Conservation (phyloP, 225 moss, liverwort and hornwort species). For the Polytrichum formosum region DNA sequence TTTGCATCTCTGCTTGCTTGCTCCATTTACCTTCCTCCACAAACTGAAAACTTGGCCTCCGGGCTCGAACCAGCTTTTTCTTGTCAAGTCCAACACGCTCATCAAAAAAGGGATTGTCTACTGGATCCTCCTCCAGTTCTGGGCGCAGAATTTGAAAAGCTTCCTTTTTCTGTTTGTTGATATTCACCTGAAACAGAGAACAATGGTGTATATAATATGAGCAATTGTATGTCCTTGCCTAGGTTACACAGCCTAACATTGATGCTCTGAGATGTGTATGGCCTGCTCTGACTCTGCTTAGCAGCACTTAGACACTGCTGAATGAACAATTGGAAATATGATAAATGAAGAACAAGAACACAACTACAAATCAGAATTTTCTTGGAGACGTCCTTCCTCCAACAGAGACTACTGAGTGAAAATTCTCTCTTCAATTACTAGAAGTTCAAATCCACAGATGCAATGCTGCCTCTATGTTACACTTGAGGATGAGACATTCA, state of each 20-base stretch:
- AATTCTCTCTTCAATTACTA: no score
- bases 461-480: no score
- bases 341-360: no score
- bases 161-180: conserved; percentile 97
- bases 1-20: conserved; percentile 93
- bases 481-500: no score
- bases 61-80: conserved; percentile 77
- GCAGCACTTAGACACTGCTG: neutral
- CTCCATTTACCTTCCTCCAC: conserved; percentile 99
- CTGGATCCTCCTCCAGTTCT: conserved; percentile 90
- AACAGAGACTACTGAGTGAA: no score
- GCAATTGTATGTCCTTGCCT: neutral
- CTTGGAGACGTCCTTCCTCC: no score
- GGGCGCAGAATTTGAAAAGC: conserved; percentile 96
- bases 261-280: no score
- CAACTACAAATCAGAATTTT: no score
- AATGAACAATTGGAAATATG: neutral
- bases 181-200: conserved; percentile 68
- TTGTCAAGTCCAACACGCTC: conserved; percentile 82
- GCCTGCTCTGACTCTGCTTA: no score
- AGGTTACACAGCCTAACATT: no score
- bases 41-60: conserved; percentile 85
- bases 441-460: no score
- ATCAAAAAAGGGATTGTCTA: conserved; percentile 85
- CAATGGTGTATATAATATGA: neutral